Evolutionary conservation across 2,329 filamentous ascomycete species (phyloP).

Genomic region (Xylariomycetidae sp.): DNA sequence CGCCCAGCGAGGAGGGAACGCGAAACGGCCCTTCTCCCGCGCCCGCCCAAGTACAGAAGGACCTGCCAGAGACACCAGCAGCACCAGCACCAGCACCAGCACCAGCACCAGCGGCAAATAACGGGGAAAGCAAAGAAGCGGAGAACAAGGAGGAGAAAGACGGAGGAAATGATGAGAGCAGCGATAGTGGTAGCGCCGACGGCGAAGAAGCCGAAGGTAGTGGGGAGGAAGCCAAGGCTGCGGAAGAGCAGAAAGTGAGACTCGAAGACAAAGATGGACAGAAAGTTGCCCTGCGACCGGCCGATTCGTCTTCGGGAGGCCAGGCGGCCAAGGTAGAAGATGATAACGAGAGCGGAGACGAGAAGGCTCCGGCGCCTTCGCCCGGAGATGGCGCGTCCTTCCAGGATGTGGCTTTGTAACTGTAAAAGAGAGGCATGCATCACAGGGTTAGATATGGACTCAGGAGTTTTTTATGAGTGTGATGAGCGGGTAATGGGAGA

Average conservation of each 20-base stretch:
- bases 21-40: slow-evolving; percentile 13
- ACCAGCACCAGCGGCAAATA: slow-evolving; percentile 12
- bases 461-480: too few species aligned
- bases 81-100: slow-evolving; percentile 15
- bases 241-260: slow-evolving; percentile 52
- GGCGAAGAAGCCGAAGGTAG: slow-evolving; percentile 29
- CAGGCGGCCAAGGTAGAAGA: slow-evolving; percentile 22
- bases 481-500: too few species aligned
- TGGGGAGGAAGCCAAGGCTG: slow-evolving; percentile 20
- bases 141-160: slow-evolving; percentile 16
- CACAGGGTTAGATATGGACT: too few species aligned
- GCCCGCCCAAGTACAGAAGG: slow-evolving; percentile 19
- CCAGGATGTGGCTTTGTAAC: slow-evolving; percentile 58
- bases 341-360: slow-evolving; percentile 27
- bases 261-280: slow-evolving; percentile 52
- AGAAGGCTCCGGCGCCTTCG: slow-evolving; percentile 39
- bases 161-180: slow-evolving; percentile 1
- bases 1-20: slow-evolving; percentile 29
- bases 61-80: slow-evolving; percentile 22
- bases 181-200: slow-evolving; percentile 18
- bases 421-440: too few species aligned
- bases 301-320: too few species aligned
- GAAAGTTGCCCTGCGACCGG: slow-evolving; percentile 47
- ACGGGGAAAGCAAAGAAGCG: slow-evolving; percentile 11
- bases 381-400: slow-evolving; percentile 56